phyloP scores from a whole-genome alignment of 2,329 filamentous ascomycete genomes.

The Colletotrichum musicola region DNA sequence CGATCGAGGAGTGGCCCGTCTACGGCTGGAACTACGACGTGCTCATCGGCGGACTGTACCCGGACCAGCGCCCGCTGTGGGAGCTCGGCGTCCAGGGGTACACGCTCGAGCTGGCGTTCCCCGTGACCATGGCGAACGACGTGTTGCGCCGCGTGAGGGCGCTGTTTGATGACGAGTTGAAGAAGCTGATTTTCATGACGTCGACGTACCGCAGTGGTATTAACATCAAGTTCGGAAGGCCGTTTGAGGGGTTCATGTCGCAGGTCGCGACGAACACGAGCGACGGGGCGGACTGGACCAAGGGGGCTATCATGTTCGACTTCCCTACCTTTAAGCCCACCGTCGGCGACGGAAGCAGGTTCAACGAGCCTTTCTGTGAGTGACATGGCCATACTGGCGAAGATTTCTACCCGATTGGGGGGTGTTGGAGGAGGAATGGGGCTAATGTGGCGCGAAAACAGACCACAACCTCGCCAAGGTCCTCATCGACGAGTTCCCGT shows the following conservation, averaged over 20 bases:
- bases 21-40: slow-evolving; percentile 44
- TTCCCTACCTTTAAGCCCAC: slow-evolving; percentile 62
- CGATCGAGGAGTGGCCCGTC: slow-evolving; percentile 61
- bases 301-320: slow-evolving; percentile 67
- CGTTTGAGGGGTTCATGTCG: slow-evolving; percentile 62
- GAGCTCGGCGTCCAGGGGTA: slow-evolving; percentile 61
- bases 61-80: slow-evolving; percentile 54
- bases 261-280: slow-evolving; percentile 62
- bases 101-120: slow-evolving; percentile 65
- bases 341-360: slow-evolving; percentile 59
- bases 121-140: slow-evolving; percentile 61
- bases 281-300: slow-evolving; percentile 62
- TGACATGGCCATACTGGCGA: too few species aligned
- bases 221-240: slow-evolving; percentile 65
- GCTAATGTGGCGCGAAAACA: too few species aligned
- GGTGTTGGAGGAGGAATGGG: too few species aligned
- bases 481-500: too few species aligned
- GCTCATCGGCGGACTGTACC: too few species aligned
- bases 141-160: slow-evolving; percentile 62
- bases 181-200: too few species aligned
- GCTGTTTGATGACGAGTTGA: slow-evolving; percentile 49
- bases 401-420: too few species aligned
- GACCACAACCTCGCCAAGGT: too few species aligned
- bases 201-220: slow-evolving; percentile 49
- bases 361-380: slow-evolving; percentile 64